A percentile compares a stretch with the other conserved stretches of the same genome.
phyloP scores from a whole-genome alignment of 768 basidiomycete species.

The Lactarius pseudohatsudake region DNA sequence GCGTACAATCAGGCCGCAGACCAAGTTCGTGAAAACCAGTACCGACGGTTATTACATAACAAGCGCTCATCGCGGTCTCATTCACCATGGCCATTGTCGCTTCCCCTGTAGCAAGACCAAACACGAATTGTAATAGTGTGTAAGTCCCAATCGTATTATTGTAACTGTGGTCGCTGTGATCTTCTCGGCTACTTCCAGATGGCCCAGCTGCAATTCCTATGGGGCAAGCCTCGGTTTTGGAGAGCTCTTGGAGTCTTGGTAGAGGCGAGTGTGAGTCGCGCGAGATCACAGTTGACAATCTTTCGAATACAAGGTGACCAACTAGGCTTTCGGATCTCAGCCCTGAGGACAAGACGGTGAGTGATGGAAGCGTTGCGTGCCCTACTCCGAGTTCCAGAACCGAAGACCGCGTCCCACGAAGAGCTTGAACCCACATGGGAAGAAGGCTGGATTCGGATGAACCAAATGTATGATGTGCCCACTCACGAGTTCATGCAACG shows the following conservation, averaged over 20 bases:
- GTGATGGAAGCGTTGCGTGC: background rate
- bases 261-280: background rate
- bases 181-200: too few species aligned
- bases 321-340: background rate
- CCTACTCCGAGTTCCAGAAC: background rate
- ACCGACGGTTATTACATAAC: too few species aligned
- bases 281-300: background rate
- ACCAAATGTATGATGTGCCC: background rate
- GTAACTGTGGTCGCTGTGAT: too few species aligned
- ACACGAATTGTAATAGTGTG: too few species aligned
- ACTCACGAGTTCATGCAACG: background rate
- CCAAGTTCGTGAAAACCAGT: too few species aligned
- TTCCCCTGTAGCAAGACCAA: too few species aligned
- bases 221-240: background rate
- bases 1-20: too few species aligned
- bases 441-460: background rate
- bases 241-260: too few species aligned
- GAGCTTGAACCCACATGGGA: too few species aligned
- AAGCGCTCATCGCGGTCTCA: too few species aligned
- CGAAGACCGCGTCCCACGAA: background rate
- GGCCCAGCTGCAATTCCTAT: background rate
- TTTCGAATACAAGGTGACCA: background rate
- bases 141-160: too few species aligned
- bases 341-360: background rate
- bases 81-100: too few species aligned